Evolutionary conservation across 495 filamentous ascomycete species (phyloP).

Genomic region (Terfezia boudieri): DNA sequence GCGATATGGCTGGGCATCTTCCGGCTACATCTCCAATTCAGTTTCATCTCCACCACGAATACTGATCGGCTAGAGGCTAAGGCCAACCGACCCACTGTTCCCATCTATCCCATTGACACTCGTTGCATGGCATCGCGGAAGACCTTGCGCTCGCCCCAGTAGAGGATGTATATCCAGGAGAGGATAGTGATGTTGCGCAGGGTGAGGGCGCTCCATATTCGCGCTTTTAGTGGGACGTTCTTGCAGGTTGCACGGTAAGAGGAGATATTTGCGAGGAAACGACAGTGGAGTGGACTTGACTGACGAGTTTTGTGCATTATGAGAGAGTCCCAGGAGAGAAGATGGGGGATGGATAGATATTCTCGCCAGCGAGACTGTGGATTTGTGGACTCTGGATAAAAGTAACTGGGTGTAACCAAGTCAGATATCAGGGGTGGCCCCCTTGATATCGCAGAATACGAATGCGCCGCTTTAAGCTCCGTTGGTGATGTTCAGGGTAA

Average conservation of each 20-base stretch:
- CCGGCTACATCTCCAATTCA: constrained; percentile 31
- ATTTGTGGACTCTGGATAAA: too few species aligned
- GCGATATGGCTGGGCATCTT: constrained; percentile 56
- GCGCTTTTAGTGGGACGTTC: not conserved
- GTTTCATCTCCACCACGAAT: not conserved
- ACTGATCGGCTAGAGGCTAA: not conserved
- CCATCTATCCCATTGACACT: constrained; percentile 71
- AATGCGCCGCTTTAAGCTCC: too few species aligned
- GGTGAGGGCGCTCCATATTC: not conserved
- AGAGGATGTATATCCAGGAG: constrained; percentile 55
- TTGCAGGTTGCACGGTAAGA: not conserved
- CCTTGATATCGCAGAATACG: too few species aligned
- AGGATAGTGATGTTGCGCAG: constrained; percentile 42
- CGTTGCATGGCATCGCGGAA: constrained; percentile 43
- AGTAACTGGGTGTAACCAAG: not conserved
- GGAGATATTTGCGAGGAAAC: not conserved
- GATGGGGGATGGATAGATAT: not conserved
- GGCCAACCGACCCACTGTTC: constrained; percentile 63
- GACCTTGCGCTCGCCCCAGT: constrained; percentile 69
- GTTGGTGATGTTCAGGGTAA: too few species aligned
- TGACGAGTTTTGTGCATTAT: not conserved
- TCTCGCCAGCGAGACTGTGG: too few species aligned
- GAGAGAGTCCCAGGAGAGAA: not conserved
- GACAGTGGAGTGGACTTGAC: not conserved
- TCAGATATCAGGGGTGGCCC: not conserved